Evolutionary conservation across 2,329 filamentous ascomycete genomes (phyloP).

Genomic region (Calonectria naviculata): DNA sequence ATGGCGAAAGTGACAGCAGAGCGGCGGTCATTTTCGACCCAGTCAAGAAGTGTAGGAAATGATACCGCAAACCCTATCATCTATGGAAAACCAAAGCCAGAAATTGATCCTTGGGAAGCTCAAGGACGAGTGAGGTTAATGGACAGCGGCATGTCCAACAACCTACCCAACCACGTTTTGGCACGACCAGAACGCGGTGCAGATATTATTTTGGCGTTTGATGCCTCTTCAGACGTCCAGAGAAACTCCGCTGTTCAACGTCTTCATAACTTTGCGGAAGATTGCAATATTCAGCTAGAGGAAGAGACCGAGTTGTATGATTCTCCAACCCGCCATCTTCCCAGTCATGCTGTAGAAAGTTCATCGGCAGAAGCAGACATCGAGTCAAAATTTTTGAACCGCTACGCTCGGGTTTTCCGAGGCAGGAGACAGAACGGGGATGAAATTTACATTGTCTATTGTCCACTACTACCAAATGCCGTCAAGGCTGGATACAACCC

Average conservation of each 20-base stretch:
- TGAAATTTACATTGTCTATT: conserved; percentile 29
- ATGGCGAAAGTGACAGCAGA: conserved; percentile 11
- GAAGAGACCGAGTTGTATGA: conserved; percentile 7
- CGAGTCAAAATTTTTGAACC: not conserved
- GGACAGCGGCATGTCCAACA: conserved; percentile 38
- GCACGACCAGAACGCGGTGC: conserved; percentile 25
- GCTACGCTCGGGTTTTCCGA: conserved; percentile 31
- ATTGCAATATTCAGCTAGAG: conserved; percentile 25
- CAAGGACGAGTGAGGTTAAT: conserved; percentile 32
- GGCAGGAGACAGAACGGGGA: conserved; percentile 19
- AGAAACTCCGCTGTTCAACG: conserved; percentile 28
- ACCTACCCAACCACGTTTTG: conserved; percentile 33
- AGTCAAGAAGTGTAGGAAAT: not conserved
- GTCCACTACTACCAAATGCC: conserved; percentile 29
- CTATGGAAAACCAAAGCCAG: fast-evolving
- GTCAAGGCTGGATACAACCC: conserved; percentile 23
- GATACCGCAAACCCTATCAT: not conserved
- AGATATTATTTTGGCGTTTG: conserved; percentile 33
- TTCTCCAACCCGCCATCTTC: not conserved
- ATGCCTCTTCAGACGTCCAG: conserved; percentile 33
- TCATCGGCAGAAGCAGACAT: fast-evolving
- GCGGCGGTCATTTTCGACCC: not conserved
- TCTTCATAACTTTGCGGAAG: conserved; percentile 32
- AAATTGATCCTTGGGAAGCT: conserved; percentile 24
- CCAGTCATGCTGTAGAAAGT: fast-evolving